A percentile compares a stretch with the other conserved stretches of the same genome.
Evolutionary conservation across 441 rosid genomes (phyloP).

Genomic region (Caryocar brasiliense): DNA sequence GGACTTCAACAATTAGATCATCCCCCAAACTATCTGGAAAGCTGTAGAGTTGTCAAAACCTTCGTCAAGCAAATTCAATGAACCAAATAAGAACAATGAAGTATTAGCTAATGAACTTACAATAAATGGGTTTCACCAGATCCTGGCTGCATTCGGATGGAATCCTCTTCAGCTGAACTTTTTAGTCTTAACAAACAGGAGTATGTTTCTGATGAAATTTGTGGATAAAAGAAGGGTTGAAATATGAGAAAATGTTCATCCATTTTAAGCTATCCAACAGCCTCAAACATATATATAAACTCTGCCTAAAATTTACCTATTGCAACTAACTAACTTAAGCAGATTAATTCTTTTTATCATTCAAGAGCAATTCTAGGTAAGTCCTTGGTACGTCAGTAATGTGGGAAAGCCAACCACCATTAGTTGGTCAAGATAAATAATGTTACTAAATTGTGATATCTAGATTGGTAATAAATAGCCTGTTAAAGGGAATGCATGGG

Average conservation of each 20-base stretch:
- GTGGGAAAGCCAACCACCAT: no score
- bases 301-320: not conserved
- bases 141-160: slow-evolving; percentile 79
- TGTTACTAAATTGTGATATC: not conserved
- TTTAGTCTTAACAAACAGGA: slow-evolving; percentile 70
- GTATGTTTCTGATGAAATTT: slow-evolving; percentile 53
- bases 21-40: slow-evolving; percentile 95
- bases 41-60: slow-evolving; percentile 46
- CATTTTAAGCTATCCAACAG: not conserved
- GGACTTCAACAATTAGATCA: slow-evolving; percentile 83
- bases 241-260: slow-evolving; percentile 1
- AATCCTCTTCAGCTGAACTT: slow-evolving; percentile 75
- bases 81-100: slow-evolving; percentile 7
- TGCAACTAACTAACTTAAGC: not conserved
- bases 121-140: slow-evolving; percentile 90
- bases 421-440: not conserved
- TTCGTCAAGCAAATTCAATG: slow-evolving; percentile 9
- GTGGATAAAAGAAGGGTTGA: not conserved
- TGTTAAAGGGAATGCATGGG: no score
- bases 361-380: no score
- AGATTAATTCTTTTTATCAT: no score
- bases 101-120: slow-evolving; percentile 41
- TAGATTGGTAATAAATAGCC: no score
- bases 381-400: no score
- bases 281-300: not conserved